Evolutionary conservation across 1,139 yeast species (phyloP).

Genomic region (Chernovozyma aurita): DNA sequence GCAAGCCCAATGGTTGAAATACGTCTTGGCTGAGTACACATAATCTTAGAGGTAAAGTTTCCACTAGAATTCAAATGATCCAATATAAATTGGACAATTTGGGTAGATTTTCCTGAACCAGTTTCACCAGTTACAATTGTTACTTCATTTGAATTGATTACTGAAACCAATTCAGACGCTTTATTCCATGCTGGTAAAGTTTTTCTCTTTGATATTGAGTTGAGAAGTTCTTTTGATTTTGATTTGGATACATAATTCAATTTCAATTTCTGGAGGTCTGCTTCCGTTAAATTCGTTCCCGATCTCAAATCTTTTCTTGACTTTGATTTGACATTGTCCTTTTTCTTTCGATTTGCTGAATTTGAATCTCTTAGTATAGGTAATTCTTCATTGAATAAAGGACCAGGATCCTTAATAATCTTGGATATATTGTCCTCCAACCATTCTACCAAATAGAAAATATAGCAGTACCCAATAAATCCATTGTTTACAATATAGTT

Average conservation of each 20-base stretch:
- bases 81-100: conserved; percentile 81
- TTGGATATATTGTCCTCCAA: conserved; percentile 54
- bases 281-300: not conserved
- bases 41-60: conserved; percentile 52
- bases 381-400: conserved; percentile 34
- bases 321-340: not conserved
- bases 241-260: conserved; percentile 15
- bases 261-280: conserved; percentile 3
- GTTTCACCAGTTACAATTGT: conserved; percentile 92
- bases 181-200: conserved; percentile 83
- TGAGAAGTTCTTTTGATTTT: conserved; percentile 15
- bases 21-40: conserved; percentile 95
- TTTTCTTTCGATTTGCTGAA: conserved; percentile 3
- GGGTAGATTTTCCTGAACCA: conserved; percentile 94
- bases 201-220: conserved; percentile 35
- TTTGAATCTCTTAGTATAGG: not conserved
- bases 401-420: conserved; percentile 72
- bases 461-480: conserved; percentile 63
- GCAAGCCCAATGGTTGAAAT: conserved; percentile 94
- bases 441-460: conserved; percentile 71
- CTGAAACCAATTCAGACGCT: conserved; percentile 47
- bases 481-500: conserved; percentile 34
- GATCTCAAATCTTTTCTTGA: not conserved
- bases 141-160: conserved; percentile 57
- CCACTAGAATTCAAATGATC: conserved; percentile 52